phyloP scores from a whole-genome alignment of 2,329 filamentous ascomycete genomes.

The Ampelomyces quisqualis region DNA sequence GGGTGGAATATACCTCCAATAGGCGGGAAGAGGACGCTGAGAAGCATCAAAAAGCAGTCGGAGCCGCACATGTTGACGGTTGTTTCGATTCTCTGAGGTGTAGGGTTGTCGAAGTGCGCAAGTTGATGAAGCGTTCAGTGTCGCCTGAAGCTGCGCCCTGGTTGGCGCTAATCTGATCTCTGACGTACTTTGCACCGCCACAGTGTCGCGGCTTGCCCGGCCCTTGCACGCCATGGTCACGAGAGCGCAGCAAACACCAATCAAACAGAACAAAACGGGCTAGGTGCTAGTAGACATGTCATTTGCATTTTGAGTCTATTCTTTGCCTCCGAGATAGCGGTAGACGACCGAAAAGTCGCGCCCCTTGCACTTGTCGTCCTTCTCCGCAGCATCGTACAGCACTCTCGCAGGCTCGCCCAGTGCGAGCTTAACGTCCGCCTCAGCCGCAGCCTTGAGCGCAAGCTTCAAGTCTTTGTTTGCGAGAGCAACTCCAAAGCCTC shows the following conservation, averaged over 20 bases:
- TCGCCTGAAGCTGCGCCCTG: conserved; percentile 4
- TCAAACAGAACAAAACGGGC: neutral
- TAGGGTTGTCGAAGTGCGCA: neutral
- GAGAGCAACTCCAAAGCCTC: conserved; percentile 53
- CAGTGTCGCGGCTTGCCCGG: neutral
- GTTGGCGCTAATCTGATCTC: neutral
- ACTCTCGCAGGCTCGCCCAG: conserved; percentile 50
- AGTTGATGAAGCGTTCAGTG: conserved; percentile 1
- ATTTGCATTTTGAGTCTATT: conserved; percentile 25
- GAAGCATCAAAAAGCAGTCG: conserved; percentile 61
- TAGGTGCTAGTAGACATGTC: neutral
- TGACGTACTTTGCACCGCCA: conserved; percentile 4
- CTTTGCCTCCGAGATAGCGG: conserved; percentile 51
- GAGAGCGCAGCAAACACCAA: neutral
- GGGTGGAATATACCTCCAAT: conserved; percentile 52
- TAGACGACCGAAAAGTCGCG: conserved; percentile 55
- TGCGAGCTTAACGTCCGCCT: conserved; percentile 48
- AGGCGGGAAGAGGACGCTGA: conserved; percentile 63
- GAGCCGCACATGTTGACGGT: conserved; percentile 56
- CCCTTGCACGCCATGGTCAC: neutral
- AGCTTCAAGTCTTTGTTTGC: conserved; percentile 54
- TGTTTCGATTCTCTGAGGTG: neutral
- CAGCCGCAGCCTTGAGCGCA: conserved; percentile 50
- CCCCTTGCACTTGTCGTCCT: conserved; percentile 48
- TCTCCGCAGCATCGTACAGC: conserved; percentile 50